Conservation (phyloP, 1,139 yeast species). For the Eremothecium sinecaudum region DNA sequence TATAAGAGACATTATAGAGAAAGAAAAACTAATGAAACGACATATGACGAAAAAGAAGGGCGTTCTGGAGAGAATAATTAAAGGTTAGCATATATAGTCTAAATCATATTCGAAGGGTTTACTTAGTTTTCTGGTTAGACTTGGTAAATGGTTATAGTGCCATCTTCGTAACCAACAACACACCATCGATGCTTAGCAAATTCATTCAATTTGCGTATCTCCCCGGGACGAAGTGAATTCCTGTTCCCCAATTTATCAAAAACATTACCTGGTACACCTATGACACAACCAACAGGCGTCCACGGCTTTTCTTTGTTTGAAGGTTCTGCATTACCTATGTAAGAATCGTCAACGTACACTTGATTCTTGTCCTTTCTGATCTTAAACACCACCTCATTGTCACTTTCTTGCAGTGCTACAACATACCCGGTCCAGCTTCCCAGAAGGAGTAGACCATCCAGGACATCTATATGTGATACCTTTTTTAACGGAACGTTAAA, state of each 20-base stretch:
- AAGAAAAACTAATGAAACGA: conserved; percentile 24
- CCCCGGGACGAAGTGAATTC: conserved; percentile 8
- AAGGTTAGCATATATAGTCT: neutral
- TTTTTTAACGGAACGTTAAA: conserved; percentile 4
- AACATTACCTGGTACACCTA: neutral
- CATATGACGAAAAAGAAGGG: conserved; percentile 7
- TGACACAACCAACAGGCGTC: conserved; percentile 5
- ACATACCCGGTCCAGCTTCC: conserved; percentile 7
- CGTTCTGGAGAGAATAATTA: conserved; percentile 5
- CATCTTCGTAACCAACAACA: conserved; percentile 35
- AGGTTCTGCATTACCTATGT: neutral
- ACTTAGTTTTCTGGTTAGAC: conserved; percentile 5
- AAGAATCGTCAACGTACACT: conserved; percentile 3
- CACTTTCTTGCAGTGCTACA: conserved; percentile 1
- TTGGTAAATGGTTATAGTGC: conserved; percentile 19
- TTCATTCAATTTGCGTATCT: conserved; percentile 13
- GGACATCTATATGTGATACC: conserved; percentile 4
- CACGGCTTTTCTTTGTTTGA: conserved; percentile 3
- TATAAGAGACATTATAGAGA: conserved; percentile 51
- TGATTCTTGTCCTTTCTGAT: conserved; percentile 5
- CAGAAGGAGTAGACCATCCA: conserved; percentile 3
- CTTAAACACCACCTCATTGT: neutral
- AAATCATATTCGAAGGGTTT: neutral
- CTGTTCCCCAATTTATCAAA: neutral
- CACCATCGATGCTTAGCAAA: conserved; percentile 20